phyloP scores from a whole-genome alignment of 2,329 filamentous ascomycete species.

The Rhynchosporium graminicola region DNA sequence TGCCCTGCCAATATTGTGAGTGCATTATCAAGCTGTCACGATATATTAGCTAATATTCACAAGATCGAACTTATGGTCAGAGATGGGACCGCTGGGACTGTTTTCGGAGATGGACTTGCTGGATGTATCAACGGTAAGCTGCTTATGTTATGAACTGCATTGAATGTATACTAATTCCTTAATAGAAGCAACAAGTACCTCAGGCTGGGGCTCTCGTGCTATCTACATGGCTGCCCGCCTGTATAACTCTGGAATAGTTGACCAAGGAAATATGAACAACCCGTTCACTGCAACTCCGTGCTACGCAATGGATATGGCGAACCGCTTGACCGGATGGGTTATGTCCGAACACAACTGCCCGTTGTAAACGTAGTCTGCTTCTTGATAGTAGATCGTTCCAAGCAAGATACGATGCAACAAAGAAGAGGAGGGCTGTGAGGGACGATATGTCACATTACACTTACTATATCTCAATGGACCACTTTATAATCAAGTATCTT shows the following conservation, averaged over 20 bases:
- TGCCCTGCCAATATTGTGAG: not conserved
- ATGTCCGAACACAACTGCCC: not conserved
- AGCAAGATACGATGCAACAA: too few species aligned
- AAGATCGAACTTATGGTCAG: conserved; percentile 1
- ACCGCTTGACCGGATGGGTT: conserved; percentile 1
- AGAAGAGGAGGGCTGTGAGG: too few species aligned
- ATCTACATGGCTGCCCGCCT: not conserved
- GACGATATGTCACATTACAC: too few species aligned
- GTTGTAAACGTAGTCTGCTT: not conserved
- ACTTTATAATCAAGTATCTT: too few species aligned
- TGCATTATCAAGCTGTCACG: not conserved
- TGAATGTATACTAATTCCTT: not conserved
- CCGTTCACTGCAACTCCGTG: not conserved
- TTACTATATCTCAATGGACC: too few species aligned
- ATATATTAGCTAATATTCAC: not conserved
- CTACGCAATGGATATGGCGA: not conserved
- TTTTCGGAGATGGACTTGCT: not conserved
- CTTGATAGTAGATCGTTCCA: too few species aligned
- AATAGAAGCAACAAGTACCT: not conserved
- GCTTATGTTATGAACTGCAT: not conserved
- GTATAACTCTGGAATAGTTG: not conserved
- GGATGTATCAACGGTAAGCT: not conserved
- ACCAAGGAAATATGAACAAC: not conserved
- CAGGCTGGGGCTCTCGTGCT: not conserved
- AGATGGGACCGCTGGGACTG: not conserved